These are phyloP conservation scores for Linanthus parryae DNA, from an alignment of 148 eudicot species.

Conservation along the genomic window DNA sequence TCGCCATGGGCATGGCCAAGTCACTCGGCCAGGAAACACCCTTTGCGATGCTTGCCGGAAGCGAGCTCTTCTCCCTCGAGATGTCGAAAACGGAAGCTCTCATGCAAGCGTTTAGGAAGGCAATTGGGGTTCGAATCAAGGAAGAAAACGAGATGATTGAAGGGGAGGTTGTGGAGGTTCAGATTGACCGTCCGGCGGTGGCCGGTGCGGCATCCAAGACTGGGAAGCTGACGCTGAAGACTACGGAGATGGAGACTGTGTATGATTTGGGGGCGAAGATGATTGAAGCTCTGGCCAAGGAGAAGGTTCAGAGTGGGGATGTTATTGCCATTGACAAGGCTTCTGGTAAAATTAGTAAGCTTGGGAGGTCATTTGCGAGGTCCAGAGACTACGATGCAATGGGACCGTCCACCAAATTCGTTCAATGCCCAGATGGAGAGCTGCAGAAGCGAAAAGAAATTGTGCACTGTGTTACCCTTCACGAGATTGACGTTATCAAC, in stretches of 20 bases:
- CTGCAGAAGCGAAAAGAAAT: slow-evolving; percentile 97
- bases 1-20: slow-evolving; percentile 97
- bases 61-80: slow-evolving; percentile 84
- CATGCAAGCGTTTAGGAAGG: slow-evolving; percentile 75
- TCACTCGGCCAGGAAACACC: slow-evolving; percentile 79
- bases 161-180: slow-evolving; percentile 85
- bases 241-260: slow-evolving; percentile 95
- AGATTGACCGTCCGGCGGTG: slow-evolving; percentile 66
- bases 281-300: slow-evolving; percentile 88
- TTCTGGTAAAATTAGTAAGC: slow-evolving; percentile 78
- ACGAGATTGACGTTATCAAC: slow-evolving; percentile 95
- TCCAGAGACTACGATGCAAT: slow-evolving; percentile 94
- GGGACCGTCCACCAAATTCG: slow-evolving; percentile 88
- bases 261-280: slow-evolving; percentile 90
- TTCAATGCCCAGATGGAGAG: slow-evolving; percentile 97
- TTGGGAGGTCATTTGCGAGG: slow-evolving; percentile 83
- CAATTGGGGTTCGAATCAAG: slow-evolving; percentile 83
- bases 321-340: slow-evolving; percentile 90
- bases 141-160: slow-evolving; percentile 90
- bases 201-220: slow-evolving; percentile 72
- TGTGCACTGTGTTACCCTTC: slow-evolving; percentile 91
- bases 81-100: slow-evolving; percentile 95
- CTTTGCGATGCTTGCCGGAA: slow-evolving; percentile 82
- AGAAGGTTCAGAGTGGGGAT: slow-evolving; percentile 96
- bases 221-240: slow-evolving; percentile 83